Evolutionary conservation across 2,329 filamentous ascomycete genomes (phyloP).

Genomic region (Aspergillus floridensis): DNA sequence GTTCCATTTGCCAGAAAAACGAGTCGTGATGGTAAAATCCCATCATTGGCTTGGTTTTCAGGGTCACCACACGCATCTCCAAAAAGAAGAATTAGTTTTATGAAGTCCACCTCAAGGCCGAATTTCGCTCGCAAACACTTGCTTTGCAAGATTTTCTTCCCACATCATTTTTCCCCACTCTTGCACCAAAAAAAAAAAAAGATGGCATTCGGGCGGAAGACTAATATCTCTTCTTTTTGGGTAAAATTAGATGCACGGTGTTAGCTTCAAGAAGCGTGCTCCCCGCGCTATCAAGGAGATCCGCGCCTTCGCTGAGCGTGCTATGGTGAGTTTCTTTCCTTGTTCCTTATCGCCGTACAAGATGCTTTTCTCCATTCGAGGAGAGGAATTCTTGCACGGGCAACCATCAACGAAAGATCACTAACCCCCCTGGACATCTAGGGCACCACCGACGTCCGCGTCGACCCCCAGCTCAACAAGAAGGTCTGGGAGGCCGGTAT

Average conservation of each 20-base stretch:
- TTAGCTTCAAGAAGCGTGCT: constrained; percentile 99
- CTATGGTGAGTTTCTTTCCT: constrained; percentile 78
- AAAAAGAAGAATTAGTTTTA: constrained; percentile 60
- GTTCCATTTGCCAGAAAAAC: constrained; percentile 16
- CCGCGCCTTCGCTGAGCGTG: constrained; percentile 84
- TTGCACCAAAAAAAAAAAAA: constrained; percentile 19
- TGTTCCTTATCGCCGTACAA: too few species aligned
- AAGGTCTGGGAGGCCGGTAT: constrained; percentile 99
- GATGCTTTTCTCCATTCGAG: too few species aligned
- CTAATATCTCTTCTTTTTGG: constrained; percentile 54
- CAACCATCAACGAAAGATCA: too few species aligned
- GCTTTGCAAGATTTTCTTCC: neutral
- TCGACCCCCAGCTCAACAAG: constrained; percentile 99
- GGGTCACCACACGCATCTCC: neutral
- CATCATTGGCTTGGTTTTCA: neutral
- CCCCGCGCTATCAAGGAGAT: constrained; percentile 99
- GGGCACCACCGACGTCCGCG: constrained; percentile 94
- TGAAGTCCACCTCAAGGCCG: constrained; percentile 65
- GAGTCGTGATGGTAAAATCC: neutral
- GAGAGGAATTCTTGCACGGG: too few species aligned
- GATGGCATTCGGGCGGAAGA: constrained; percentile 63
- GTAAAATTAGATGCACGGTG: constrained; percentile 78
- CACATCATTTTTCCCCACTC: constrained; percentile 14
- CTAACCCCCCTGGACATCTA: constrained; percentile 38
- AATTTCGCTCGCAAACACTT: constrained; percentile 19